These are phyloP conservation scores for Blastomyces parvus DNA, from an alignment of 2,329 filamentous ascomycete species.

Conservation along the genomic window DNA sequence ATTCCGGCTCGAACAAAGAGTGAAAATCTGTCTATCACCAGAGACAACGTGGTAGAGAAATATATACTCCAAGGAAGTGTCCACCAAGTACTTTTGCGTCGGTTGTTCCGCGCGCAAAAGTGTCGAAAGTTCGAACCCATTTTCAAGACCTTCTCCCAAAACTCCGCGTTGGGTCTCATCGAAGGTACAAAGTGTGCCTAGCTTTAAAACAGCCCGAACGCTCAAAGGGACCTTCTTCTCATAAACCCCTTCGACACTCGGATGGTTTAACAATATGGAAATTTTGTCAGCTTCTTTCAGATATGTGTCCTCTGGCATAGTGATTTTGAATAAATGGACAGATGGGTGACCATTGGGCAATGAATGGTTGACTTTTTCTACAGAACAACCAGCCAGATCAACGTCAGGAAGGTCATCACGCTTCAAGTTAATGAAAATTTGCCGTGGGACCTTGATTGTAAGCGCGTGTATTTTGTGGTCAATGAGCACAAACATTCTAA, in stretches of 20 bases:
- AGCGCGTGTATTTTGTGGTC: constrained; percentile 83
- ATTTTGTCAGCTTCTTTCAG: constrained; percentile 77
- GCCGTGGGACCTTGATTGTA: constrained; percentile 79
- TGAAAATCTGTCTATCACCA: constrained; percentile 87
- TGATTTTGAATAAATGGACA: constrained; percentile 87
- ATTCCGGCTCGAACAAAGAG: constrained; percentile 75
- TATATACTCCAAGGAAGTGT: constrained; percentile 67
- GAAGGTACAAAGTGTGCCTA: constrained; percentile 87
- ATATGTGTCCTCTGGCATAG: constrained; percentile 79
- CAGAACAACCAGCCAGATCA: constrained; percentile 72
- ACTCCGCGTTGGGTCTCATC: constrained; percentile 85
- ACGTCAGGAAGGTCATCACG: constrained; percentile 79
- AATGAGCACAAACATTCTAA: constrained; percentile 82
- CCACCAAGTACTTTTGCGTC: constrained; percentile 66
- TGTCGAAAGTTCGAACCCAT: constrained; percentile 78
- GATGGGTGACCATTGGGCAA: constrained; percentile 92
- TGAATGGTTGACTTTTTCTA: constrained; percentile 87
- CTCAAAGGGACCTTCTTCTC: constrained; percentile 86
- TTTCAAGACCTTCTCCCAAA: constrained; percentile 81
- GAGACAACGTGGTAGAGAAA: constrained; percentile 89
- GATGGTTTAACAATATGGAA: constrained; percentile 73
- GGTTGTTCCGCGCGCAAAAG: constrained; percentile 56
- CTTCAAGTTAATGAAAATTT: constrained; percentile 87
- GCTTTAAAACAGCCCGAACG: constrained; percentile 73
- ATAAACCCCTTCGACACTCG: constrained; percentile 94